phyloP scores from a whole-genome alignment of 495 filamentous ascomycete species.

The Lindgomyces ingoldianus region DNA sequence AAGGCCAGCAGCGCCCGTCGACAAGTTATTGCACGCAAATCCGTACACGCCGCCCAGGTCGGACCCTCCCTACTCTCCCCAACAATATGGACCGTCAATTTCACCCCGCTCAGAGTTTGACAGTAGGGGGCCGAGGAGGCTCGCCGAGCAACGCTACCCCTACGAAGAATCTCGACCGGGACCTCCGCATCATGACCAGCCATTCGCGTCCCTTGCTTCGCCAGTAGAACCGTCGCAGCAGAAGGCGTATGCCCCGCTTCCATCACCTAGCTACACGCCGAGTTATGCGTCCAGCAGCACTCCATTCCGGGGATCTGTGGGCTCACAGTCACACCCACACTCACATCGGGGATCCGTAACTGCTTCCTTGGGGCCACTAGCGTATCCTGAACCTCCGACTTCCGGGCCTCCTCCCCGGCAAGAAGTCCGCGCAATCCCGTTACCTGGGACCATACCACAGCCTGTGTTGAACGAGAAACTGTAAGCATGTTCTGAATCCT shows the following conservation, averaged over 20 bases:
- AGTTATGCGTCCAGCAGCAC: slow-evolving; percentile 38
- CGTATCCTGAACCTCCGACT: slow-evolving; percentile 28
- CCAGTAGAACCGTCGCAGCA: slow-evolving; percentile 36
- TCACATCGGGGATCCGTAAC: slow-evolving; percentile 31
- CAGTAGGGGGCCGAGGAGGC: slow-evolving; percentile 18
- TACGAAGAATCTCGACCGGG: slow-evolving; percentile 33
- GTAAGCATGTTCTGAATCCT: slow-evolving; percentile 27
- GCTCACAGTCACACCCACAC: slow-evolving; percentile 28
- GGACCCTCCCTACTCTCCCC: slow-evolving; percentile 40
- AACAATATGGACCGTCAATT: slow-evolving; percentile 33
- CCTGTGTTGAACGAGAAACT: slow-evolving; percentile 35
- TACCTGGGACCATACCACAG: slow-evolving; percentile 36
- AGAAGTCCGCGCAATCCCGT: slow-evolving; percentile 26
- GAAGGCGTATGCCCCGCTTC: slow-evolving; percentile 34
- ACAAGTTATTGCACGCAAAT: slow-evolving; percentile 36
- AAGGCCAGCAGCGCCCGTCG: slow-evolving; percentile 31
- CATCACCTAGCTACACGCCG: slow-evolving; percentile 41
- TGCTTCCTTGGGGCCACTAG: slow-evolving; percentile 30
- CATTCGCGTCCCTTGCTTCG: slow-evolving; percentile 37
- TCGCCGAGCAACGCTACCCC: slow-evolving; percentile 31
- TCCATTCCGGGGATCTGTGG: slow-evolving; percentile 36
- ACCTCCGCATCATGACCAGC: slow-evolving; percentile 34
- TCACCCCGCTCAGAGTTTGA: slow-evolving; percentile 31
- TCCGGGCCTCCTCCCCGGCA: slow-evolving; percentile 30
- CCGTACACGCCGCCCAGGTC: slow-evolving; percentile 41